Percentiles rank a stretch among this genome's conserved stretches.
Conservation (phyloP, 345 rosid species). For the Durio zibethinus region DNA sequence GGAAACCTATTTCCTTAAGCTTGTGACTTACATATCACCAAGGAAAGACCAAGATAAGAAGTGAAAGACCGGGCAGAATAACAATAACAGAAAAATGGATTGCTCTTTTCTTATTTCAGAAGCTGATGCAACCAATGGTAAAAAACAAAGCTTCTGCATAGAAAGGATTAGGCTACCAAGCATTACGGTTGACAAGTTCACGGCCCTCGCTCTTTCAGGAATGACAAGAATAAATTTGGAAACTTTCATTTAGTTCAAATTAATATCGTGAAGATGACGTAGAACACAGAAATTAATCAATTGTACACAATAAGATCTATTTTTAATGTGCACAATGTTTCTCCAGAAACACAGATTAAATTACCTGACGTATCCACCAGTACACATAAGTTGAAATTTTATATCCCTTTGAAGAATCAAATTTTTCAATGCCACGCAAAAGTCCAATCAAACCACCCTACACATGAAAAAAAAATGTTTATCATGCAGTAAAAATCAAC, state of each 20-base stretch:
- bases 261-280: neutral
- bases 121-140: neutral
- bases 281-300: neutral
- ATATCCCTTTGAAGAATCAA: conserved; percentile 89
- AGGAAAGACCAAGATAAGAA: neutral
- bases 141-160: neutral
- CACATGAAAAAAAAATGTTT: conserved; percentile 9
- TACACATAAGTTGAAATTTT: conserved; percentile 91
- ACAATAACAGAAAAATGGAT: neutral
- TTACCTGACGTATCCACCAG: conserved; percentile 99
- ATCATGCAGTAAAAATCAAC: neutral
- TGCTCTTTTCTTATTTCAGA: conserved; percentile 1
- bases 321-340: neutral
- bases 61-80: neutral
- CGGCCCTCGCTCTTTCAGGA: neutral
- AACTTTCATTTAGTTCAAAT: neutral
- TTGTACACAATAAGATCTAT: neutral
- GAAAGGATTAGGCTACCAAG: neutral
- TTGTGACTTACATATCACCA: neutral
- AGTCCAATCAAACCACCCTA: conserved; percentile 96
- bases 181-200: neutral
- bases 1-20: neutral
- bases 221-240: neutral
- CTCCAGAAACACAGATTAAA: neutral
- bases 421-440: conserved; percentile 91